Base-by-base conservation (phyloP, 148 eudicot species). In the Camellia japonica region DNA sequence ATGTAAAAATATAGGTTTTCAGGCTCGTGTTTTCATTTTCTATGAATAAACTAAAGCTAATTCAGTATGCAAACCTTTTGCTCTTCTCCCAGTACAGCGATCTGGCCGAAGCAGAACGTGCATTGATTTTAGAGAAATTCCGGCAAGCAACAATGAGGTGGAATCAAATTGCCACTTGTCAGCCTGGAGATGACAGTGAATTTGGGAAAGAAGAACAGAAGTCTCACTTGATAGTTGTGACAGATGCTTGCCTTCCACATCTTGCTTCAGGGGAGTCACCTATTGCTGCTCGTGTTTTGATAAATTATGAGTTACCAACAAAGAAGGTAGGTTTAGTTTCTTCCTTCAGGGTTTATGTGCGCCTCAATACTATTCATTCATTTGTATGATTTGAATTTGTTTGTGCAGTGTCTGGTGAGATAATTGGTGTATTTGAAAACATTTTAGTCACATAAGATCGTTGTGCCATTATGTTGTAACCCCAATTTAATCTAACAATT, bases 201-300 rank as follows among this genome's bases (percentile, higher is more conserved):
- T 71, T 30, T 23, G 88, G 74, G 78, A 89, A 88, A 55, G 88
- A 90, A 74, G 91, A 83, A 80, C 81, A 58, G 11, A 93, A 90
- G 79, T 95, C 97, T 61, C 93, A 86, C 74, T 78, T 95, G 92
- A 78, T 95, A 69, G 90, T 93, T 68, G 90, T 89, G 46, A 93
- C 99, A 2, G 99, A 95, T 90, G 94, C 90, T 60, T 96, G 99
- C 82, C 93, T 93, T 80, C 99, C 99, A 4, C 85, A 87, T 78
- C 79, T 88, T 75, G 86, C 89, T 60, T 84, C 95, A 7, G 90
- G 92, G 43, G 99, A 96, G 84, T 83, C 90, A 72, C 88, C 92
- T 59, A 79, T 93, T 75, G 82, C 88, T 85, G 93, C 97, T 66
- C 90, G 92, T 30, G 83, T 91, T 81, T 79, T 96, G 79, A 91